phyloP scores from a whole-genome alignment of 202 grass and related monocot genomes.

The Dendrocalamus latiflorus region DNA sequence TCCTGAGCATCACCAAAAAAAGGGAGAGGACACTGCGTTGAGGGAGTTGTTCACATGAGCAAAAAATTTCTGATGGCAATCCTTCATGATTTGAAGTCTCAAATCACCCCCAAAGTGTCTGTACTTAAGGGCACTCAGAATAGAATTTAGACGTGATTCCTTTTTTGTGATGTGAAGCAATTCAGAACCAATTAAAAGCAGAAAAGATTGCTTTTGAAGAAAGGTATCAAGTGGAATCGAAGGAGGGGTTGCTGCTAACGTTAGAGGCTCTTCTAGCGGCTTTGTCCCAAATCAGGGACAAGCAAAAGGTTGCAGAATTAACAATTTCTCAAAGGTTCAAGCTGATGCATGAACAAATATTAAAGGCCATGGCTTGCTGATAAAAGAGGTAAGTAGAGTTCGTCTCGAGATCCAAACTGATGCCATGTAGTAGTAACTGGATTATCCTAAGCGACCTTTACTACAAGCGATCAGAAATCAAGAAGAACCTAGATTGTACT shows the following conservation, averaged over 20 bases:
- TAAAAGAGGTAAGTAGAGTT: constrained; percentile 28
- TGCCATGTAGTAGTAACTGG: constrained; percentile 28
- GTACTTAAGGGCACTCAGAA: background rate
- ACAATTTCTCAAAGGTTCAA: constrained; percentile 33
- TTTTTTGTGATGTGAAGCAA: constrained; percentile 31
- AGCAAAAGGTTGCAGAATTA: constrained; percentile 13
- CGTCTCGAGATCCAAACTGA: constrained; percentile 34
- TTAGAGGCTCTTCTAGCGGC: constrained; percentile 10
- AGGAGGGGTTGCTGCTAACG: background rate
- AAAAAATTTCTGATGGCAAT: background rate
- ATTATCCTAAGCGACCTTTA: constrained; percentile 41
- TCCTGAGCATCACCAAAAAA: constrained; percentile 20
- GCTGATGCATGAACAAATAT: constrained; percentile 18
- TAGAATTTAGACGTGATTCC: background rate
- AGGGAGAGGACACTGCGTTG: background rate
- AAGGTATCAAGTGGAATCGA: constrained; percentile 37
- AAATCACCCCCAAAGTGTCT: constrained; percentile 7
- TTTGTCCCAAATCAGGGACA: constrained; percentile 40
- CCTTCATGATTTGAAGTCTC: background rate
- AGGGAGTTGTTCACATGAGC: constrained; percentile 2
- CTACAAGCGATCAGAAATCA: background rate
- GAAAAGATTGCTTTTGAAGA: constrained; percentile 37
- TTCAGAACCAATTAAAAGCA: constrained; percentile 2
- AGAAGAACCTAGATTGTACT: background rate
- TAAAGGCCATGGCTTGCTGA: constrained; percentile 23